Percentiles rank a stretch among this genome's conserved stretches.
These are phyloP conservation scores for Aspergillus tubingensis DNA, from an alignment of 2,329 filamentous ascomycete species.

Conservation along the genomic window DNA sequence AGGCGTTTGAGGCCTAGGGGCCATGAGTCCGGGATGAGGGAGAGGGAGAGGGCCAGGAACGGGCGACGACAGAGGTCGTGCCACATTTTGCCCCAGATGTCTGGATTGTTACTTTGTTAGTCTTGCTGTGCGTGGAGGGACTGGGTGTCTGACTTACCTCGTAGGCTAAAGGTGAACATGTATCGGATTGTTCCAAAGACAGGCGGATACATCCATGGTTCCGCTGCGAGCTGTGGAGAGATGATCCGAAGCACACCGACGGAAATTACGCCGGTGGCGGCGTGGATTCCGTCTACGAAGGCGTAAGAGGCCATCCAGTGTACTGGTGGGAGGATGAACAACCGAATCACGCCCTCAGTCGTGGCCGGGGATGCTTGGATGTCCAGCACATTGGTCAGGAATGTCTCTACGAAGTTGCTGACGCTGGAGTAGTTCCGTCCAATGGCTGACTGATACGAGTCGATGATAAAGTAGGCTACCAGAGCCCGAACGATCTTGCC, in stretches of 20 bases:
- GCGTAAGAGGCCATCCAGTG: constrained; percentile 20
- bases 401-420: background rate
- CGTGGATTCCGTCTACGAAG: constrained; percentile 19
- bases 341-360: constrained; percentile 5
- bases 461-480: constrained; percentile 14
- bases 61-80: constrained; percentile 22
- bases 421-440: constrained; percentile 9
- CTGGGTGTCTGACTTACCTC: constrained; percentile 8
- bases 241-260: constrained; percentile 10
- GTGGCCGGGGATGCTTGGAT: background rate
- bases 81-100: constrained; percentile 24
- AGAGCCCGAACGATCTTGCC: constrained; percentile 2
- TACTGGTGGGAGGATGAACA: constrained; percentile 13
- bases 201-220: constrained; percentile 23
- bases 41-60: constrained; percentile 13
- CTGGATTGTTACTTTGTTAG: background rate
- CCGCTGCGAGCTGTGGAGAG: constrained; percentile 4
- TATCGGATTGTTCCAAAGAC: constrained; percentile 17
- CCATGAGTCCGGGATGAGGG: constrained; percentile 2
- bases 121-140: no score
- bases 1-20: constrained; percentile 2
- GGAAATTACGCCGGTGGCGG: constrained; percentile 6
- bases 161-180: constrained; percentile 14
- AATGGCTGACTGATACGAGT: constrained; percentile 15
- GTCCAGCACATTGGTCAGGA: background rate